These are phyloP conservation scores for Auriculariales sp. DNA, from an alignment of 768 basidiomycete genomes.

Conservation along the genomic window DNA sequence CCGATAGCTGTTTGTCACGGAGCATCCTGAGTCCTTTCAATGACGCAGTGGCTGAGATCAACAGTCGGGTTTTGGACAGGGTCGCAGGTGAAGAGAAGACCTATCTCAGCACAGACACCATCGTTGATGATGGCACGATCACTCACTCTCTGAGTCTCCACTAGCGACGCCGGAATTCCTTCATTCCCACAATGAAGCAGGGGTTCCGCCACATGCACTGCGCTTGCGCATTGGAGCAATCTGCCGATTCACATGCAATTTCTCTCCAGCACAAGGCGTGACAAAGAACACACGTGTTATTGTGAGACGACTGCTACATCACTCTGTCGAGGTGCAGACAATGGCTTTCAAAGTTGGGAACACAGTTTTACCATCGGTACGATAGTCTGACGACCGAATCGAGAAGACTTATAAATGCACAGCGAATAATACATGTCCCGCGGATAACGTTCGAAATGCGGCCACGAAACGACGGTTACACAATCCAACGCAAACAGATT, in stretches of 20 bases:
- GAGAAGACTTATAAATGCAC: not conserved
- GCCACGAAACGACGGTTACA: not conserved
- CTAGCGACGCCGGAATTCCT: not conserved
- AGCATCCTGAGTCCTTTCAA: constrained; percentile 26
- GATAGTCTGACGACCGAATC: not conserved
- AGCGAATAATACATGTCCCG: not conserved
- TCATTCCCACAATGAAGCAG: not conserved
- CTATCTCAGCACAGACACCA: not conserved
- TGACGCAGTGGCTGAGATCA: constrained; percentile 20
- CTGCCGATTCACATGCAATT: not conserved
- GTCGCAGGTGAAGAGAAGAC: constrained; percentile 10
- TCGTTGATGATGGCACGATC: not conserved
- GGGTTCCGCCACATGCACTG: not conserved
- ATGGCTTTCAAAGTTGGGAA: not conserved
- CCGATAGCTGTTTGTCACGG: constrained; percentile 12
- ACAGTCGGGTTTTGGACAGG: constrained; percentile 15
- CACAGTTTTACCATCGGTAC: not conserved
- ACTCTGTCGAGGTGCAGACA: not conserved
- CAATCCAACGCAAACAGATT: constrained; percentile 3
- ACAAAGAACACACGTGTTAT: not conserved
- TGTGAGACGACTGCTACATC: not conserved
- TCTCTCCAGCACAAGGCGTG: not conserved
- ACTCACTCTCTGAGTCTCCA: not conserved
- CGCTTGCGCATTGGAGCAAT: not conserved
- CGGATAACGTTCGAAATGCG: not conserved